Base-by-base conservation (phyloP, 2,329 filamentous ascomycete species). In the Cercospora zeae-maydis region DNA sequence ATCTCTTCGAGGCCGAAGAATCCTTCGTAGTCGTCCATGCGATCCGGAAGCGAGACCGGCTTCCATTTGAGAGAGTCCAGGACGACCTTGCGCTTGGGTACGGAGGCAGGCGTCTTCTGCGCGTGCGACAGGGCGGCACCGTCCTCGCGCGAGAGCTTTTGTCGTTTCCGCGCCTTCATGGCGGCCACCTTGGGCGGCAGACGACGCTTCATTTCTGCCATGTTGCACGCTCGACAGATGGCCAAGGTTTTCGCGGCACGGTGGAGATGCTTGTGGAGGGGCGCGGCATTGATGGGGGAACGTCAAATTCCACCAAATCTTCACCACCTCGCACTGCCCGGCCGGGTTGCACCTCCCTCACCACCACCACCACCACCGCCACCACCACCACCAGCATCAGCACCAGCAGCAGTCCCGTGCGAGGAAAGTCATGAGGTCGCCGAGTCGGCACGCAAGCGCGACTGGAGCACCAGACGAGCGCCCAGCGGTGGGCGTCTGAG, bases 1-100 rank as follows among this genome's bases (percentile, higher is more conserved):
- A 98, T 88, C 72, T 98, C 93, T 72, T 99, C 92, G 1, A 99
- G 79, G 0, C 91, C 92, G 71, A 88, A 96, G 75, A 99, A 97
- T 0, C 95, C 95, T 67, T 96, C 92, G n/a, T 91, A 91, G 78
- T 97, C 91, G 51, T 93, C 87, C 70, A 93, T 82, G 73, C 89
- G 87, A 72, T 93, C 90, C 6, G 91, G 91, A 70, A 89, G 79
- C 36, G 79, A 74, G 3, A 95, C 86, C 19, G 86, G 81, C 65
- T 83, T 84, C 87, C 87, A 89, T 71, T 80, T 78, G 61, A 89
- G 77, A 39, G 75, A 63, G 33, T 69, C 65, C 42, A 67, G 61
- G 39, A 61, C 59, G 49, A 66, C 60, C 60, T 70, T 65, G 27
- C 58, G 65, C 52, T 54, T 49, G 30, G 33, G 10, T 34, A 59